Evolutionary conservation across 768 basidiomycete species (phyloP).

Genomic region (Asterophora parasitica): DNA sequence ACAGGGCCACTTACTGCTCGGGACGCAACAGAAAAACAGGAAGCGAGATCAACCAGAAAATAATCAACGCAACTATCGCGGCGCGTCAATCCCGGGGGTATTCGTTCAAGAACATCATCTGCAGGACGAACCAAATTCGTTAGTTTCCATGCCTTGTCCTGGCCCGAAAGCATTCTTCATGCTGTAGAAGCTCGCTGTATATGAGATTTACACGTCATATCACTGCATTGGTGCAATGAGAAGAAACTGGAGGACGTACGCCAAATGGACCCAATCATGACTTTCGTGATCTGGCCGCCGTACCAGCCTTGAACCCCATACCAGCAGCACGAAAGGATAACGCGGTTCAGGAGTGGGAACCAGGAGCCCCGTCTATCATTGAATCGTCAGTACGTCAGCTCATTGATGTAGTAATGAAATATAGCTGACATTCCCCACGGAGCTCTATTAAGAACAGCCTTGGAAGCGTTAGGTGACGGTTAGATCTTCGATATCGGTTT

Average conservation of each 20-base stretch:
- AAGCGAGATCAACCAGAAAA: constrained; percentile 24
- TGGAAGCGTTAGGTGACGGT: neutral
- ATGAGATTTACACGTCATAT: neutral
- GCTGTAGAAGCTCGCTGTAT: constrained; percentile 29
- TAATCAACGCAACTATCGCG: constrained; percentile 21
- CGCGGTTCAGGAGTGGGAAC: constrained; percentile 24
- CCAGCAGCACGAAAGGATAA: constrained; percentile 29
- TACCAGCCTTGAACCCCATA: constrained; percentile 28
- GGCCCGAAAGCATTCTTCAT: constrained; percentile 25
- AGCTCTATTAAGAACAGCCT: constrained; percentile 24
- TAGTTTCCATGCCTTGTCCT: constrained; percentile 24
- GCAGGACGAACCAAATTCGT: constrained; percentile 23
- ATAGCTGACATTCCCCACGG: constrained; percentile 23
- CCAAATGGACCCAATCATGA: constrained; percentile 29
- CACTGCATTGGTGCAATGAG: neutral
- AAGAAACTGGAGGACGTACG: constrained; percentile 16
- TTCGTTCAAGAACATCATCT: no score
- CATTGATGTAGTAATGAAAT: neutral
- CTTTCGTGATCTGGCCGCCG: constrained; percentile 27
- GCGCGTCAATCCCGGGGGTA: no score
- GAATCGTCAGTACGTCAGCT: neutral
- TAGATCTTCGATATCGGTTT: no score
- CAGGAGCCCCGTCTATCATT: constrained; percentile 24
- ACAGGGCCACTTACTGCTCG: constrained; percentile 20
- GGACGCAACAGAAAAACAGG: constrained; percentile 25